Base-by-base conservation (phyloP, 257 asterid genomes). In the Gentiana dahurica region DNA sequence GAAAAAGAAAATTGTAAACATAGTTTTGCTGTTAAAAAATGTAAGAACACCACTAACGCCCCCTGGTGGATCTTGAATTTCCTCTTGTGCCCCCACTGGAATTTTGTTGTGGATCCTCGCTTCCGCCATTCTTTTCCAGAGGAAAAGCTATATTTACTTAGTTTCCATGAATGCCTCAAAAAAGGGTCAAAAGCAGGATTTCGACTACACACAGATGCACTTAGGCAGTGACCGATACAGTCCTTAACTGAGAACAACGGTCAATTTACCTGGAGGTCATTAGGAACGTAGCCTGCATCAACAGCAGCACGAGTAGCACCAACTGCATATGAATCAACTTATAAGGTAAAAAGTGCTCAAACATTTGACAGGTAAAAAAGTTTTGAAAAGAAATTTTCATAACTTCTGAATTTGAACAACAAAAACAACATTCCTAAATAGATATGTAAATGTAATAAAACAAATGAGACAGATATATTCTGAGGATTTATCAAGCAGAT, bases 231-330 rank as follows among this genome's bases (percentile, higher is more conserved):
- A 24, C 24, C 0, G 1, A 24, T 24, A 24, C 24, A 24, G 24
- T 24, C 24, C 24, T 5, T 41, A 41, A 41, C 46, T 41, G 46
- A 41, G 46, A 41, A 6, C 9, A 41, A 41, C 9, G 9, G 46
- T 41, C 46, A 41, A 41, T 41, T 61, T 65, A 88, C 97, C 95
- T 92, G 98, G 66, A 92, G 98, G 64, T 91, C 98, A 13, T 87
- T 91, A 12, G 98, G 93, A 69, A 88, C 98, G 66, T 64, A 91
- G 69, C 97, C 98, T 0, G 98, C 97, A 74, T 91, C 98, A 46
- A 91, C 97, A 55, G 98, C 98, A 70, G 97, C 98, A 67, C 97
- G 97, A 69, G 97, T 91, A 36, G 98, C 97, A 54, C 98, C 98
- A 78, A 91, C 98, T 91, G 76, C 64, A 44, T 53, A 54, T 60